These are phyloP conservation scores for Tulasnella sp. DNA, from an alignment of 768 basidiomycete species.

Conservation along the genomic window DNA sequence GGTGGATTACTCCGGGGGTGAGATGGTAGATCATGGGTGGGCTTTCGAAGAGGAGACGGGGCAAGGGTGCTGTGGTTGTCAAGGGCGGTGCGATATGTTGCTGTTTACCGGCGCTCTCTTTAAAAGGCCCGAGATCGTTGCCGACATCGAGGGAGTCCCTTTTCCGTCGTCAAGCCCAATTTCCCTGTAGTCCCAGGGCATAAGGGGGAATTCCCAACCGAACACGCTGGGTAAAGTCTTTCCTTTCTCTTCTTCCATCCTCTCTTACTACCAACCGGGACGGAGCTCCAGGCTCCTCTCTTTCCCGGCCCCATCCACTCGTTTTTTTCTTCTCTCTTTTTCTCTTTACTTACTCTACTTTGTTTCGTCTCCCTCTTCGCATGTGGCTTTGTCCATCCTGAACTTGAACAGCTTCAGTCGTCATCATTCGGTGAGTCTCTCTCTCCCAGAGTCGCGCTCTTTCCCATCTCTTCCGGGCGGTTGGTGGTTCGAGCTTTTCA, in stretches of 20 bases:
- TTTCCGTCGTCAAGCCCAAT: constrained; percentile 10
- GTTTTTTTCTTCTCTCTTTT: not conserved
- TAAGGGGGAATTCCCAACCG: not conserved
- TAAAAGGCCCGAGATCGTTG: constrained; percentile 9
- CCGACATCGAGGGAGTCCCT: constrained; percentile 15
- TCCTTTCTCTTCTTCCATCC: constrained; percentile 1
- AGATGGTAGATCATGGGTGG: constrained; percentile 8
- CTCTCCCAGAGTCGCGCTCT: too few species aligned
- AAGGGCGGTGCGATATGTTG: constrained; percentile 18
- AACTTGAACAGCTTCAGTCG: not conserved
- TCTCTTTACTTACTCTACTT: constrained; percentile 13
- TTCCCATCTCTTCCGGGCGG: not conserved
- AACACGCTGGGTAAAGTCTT: constrained; percentile 4
- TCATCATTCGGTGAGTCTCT: constrained; percentile 3
- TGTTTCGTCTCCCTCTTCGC: constrained; percentile 7
- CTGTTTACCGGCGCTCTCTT: constrained; percentile 14
- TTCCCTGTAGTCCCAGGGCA: constrained; percentile 9
- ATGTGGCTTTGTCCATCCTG: constrained; percentile 6
- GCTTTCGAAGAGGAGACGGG: constrained; percentile 13
- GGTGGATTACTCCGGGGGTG: constrained; percentile 12
- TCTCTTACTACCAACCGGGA: constrained; percentile 6
- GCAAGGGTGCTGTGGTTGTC: constrained; percentile 1
- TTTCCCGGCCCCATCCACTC: not conserved
- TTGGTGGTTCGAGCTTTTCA: not conserved
- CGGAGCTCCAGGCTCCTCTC: constrained; percentile 8